phyloP scores from a whole-genome alignment of 768 basidiomycete genomes.

The Amanita thiersii region DNA sequence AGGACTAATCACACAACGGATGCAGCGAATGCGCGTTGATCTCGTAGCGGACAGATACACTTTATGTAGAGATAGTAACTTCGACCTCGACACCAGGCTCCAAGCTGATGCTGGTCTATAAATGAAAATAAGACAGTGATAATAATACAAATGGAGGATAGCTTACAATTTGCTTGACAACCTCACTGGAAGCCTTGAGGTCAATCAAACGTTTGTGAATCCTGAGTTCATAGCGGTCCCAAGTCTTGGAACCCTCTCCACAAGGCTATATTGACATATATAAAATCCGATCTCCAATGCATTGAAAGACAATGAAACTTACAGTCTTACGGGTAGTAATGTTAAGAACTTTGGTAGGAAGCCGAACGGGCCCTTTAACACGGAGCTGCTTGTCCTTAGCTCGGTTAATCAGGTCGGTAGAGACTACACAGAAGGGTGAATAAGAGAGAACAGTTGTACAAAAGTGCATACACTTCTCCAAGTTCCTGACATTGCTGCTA shows the following conservation, averaged over 20 bases:
- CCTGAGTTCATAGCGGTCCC: conserved; percentile 99
- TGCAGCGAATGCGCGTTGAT: no score
- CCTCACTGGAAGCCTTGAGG: conserved; percentile 96
- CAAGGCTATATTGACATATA: conserved; percentile 58
- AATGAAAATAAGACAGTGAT: conserved; percentile 5
- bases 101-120: conserved; percentile 93
- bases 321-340: conserved; percentile 99
- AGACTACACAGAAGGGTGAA: conserved; percentile 51
- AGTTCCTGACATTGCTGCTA: conserved; percentile 93
- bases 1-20: no score
- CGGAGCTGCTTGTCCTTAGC: conserved; percentile 99
- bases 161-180: conserved; percentile 99
- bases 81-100: conserved; percentile 99
- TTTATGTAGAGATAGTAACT: conserved; percentile 84
- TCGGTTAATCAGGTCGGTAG: conserved; percentile 90
- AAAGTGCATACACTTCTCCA: conserved; percentile 84
- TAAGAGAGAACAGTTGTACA: not conserved
- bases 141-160: not conserved
- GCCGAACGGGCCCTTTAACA: conserved; percentile 97
- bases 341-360: conserved; percentile 97
- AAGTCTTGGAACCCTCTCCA: conserved; percentile 99
- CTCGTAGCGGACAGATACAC: conserved; percentile 3
- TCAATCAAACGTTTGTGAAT: conserved; percentile 99
- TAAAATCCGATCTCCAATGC: conserved; percentile 4
- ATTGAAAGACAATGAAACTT: conserved; percentile 16